phyloP scores from a whole-genome alignment of 352 stramenopile genomes.

The Aphanomyces euteiches region DNA sequence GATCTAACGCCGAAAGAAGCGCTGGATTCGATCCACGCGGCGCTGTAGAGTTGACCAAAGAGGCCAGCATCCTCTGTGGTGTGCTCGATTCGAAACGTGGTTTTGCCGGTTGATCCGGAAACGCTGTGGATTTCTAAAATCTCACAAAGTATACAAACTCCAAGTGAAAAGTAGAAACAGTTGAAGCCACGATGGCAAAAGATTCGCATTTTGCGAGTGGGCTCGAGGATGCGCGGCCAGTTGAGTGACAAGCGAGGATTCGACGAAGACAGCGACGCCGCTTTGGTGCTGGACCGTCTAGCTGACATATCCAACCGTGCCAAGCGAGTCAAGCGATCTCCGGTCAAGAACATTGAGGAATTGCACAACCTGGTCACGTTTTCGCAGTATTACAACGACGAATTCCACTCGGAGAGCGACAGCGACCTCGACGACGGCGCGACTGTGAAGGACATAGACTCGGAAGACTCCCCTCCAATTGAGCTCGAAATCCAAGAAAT shows the following conservation, averaged over 20 bases:
- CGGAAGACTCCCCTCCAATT: constrained; percentile 19
- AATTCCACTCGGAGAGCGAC: constrained; percentile 18
- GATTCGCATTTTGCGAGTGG: constrained; percentile 18
- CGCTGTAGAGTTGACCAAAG: too few relatives aligned
- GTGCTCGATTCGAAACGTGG: constrained; percentile 10
- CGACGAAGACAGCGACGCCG: not conserved
- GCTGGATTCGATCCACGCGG: too few relatives aligned
- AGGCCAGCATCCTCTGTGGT: too few relatives aligned
- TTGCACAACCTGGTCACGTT: constrained; percentile 13
- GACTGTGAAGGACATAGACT: constrained; percentile 10
- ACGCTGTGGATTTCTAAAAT: constrained; percentile 10
- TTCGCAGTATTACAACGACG: constrained; percentile 19
- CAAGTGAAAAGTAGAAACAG: constrained; percentile 12
- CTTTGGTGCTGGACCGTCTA: constrained; percentile 2
- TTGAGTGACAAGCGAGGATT: not conserved
- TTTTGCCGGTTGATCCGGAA: constrained; percentile 13
- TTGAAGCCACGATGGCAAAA: constrained; percentile 1
- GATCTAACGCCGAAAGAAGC: too few relatives aligned
- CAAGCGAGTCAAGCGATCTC: constrained; percentile 14
- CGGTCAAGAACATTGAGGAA: not conserved
- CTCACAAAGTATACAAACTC: constrained; percentile 3
- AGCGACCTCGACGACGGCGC: not conserved
- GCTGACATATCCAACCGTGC: not conserved
- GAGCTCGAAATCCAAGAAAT: constrained; percentile 20
- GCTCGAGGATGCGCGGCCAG: constrained; percentile 6